Conservation (phyloP, 2,329 filamentous ascomycete genomes). For the Botrytis fragariae region DNA sequence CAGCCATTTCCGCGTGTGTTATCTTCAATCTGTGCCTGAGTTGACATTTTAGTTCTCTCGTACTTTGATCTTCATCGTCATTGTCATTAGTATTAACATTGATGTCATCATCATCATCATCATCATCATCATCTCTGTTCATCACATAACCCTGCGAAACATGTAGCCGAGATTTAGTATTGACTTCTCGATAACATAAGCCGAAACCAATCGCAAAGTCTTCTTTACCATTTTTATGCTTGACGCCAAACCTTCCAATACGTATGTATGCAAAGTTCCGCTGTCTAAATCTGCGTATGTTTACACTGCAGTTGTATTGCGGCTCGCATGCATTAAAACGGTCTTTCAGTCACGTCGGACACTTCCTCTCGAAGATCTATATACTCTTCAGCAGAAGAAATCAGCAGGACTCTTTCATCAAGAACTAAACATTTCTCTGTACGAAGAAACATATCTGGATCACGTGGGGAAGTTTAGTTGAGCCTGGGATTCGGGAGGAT, state of each 20-base stretch:
- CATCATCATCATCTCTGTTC: neutral
- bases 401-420: neutral
- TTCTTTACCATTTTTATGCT: neutral
- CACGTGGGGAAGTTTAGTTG: neutral
- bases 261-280: accelerated
- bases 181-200: neutral
- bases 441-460: neutral
- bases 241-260: neutral
- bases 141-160: neutral
- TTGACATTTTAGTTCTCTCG: neutral
- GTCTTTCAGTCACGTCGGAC: accelerated
- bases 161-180: neutral
- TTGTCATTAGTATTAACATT: neutral
- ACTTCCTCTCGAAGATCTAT: neutral
- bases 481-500: neutral
- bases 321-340: neutral
- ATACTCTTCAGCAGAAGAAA: neutral
- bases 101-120: neutral
- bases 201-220: neutral
- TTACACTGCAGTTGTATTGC: neutral
- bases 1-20: neutral
- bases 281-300: neutral
- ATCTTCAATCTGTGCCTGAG: neutral
- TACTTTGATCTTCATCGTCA: neutral
- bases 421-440: neutral